A percentile compares a stretch with the other conserved stretches of the same genome.
Conservation (phyloP, 108 stramenopile species). For the Conticribra weissflogii region DNA sequence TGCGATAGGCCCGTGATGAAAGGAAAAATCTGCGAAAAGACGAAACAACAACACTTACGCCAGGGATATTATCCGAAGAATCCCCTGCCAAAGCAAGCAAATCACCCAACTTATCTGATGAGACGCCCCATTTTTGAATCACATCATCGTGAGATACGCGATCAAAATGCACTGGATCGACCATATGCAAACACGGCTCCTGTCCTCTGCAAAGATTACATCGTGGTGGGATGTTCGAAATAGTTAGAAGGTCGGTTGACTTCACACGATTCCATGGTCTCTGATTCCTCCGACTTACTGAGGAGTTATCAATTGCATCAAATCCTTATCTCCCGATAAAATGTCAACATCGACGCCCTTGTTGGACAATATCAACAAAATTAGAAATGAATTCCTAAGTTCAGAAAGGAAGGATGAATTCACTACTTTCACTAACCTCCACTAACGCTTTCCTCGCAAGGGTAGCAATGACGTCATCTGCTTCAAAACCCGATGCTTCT, state of each 20-base stretch:
- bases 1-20: too few species aligned
- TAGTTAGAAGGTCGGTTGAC: too few species aligned
- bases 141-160: constrained; percentile 68
- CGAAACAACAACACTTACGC: constrained; percentile 41
- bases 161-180: constrained; percentile 83
- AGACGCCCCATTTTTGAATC: constrained; percentile 78
- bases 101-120: constrained; percentile 74
- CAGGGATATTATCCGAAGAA: constrained; percentile 86
- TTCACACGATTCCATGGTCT: too few species aligned
- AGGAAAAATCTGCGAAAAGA: neutral
- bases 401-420: too few species aligned
- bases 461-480: constrained; percentile 93
- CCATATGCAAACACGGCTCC: constrained; percentile 66
- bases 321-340: constrained; percentile 87
- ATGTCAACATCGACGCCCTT: constrained; percentile 76
- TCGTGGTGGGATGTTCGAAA: too few species aligned
- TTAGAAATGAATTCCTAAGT: too few species aligned
- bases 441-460: constrained; percentile 61
- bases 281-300: constrained; percentile 27
- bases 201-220: constrained; percentile 9
- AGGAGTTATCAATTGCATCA: constrained; percentile 87
- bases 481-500: constrained; percentile 81
- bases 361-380: too few species aligned
- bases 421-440: too few species aligned
- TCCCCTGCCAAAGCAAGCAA: constrained; percentile 89